These are phyloP conservation scores for Clavispora phyllophila DNA, from an alignment of 805 yeast genomes.

Conservation along the genomic window DNA sequence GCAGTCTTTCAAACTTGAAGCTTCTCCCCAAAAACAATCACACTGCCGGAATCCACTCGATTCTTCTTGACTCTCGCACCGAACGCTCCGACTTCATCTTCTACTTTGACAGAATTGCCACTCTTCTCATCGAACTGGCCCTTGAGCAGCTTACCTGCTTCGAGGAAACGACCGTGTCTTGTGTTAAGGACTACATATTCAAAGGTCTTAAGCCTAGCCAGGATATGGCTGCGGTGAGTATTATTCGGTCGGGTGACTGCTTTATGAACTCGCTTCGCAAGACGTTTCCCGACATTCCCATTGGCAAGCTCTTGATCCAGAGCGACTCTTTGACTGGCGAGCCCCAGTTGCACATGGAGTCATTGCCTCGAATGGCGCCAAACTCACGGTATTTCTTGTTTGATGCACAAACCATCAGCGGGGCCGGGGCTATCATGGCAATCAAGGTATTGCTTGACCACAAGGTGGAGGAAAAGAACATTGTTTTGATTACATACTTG, in stretches of 20 bases:
- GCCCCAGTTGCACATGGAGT: constrained; percentile 83
- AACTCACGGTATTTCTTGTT: constrained; percentile 55
- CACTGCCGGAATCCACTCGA: constrained; percentile 64
- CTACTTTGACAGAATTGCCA: constrained; percentile 79
- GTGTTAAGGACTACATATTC: constrained; percentile 18
- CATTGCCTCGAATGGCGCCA: constrained; percentile 46
- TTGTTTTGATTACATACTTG: constrained; percentile 63
- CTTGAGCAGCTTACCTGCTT: constrained; percentile 48
- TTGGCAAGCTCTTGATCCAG: constrained; percentile 84
- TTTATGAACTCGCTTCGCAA: constrained; percentile 74
- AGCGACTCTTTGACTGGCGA: constrained; percentile 89
- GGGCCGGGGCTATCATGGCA: constrained; percentile 95
- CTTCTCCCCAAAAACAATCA: constrained; percentile 56
- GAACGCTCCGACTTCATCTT: constrained; percentile 76
- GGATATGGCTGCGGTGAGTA: constrained; percentile 64
- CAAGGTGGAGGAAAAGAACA: constrained; percentile 55
- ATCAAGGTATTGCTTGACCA: constrained; percentile 83
- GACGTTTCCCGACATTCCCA: constrained; percentile 68
- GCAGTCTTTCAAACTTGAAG: constrained; percentile 25
- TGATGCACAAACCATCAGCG: constrained; percentile 86
- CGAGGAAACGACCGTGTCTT: constrained; percentile 24
- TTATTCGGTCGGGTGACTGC: constrained; percentile 90
- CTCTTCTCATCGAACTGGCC: constrained; percentile 63
- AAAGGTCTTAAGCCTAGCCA: constrained; percentile 43
- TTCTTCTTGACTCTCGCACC: constrained; percentile 52